Percentiles rank a stretch among this genome's conserved stretches.
These are phyloP conservation scores for Pugionium dolabratum DNA, from an alignment of 345 rosid genomes.

Conservation along the genomic window DNA sequence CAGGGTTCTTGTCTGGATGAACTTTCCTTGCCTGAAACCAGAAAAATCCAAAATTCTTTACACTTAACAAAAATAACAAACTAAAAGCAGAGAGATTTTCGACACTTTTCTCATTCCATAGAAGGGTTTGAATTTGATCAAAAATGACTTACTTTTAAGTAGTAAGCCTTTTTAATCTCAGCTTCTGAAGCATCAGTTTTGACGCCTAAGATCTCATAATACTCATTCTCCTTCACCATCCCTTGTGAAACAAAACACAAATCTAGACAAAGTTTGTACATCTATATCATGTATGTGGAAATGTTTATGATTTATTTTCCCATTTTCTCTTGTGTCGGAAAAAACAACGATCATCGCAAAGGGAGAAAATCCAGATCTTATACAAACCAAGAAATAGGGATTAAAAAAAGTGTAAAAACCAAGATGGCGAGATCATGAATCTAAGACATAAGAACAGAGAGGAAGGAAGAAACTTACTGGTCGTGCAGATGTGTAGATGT, in stretches of 20 bases:
- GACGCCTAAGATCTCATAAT: conserved; percentile 77
- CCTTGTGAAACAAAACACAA: conserved; percentile 9
- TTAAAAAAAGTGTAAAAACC: not conserved
- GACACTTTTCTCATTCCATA: not conserved
- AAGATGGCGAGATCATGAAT: conserved; percentile 11
- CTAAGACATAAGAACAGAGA: conserved; percentile 10
- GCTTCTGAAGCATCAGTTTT: conserved; percentile 63
- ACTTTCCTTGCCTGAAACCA: conserved; percentile 75
- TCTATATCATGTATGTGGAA: conserved; percentile 8
- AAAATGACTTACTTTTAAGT: conserved; percentile 56
- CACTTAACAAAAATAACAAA: not conserved
- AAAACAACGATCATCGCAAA: conserved; percentile 1
- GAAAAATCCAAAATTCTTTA: not conserved
- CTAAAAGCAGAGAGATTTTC: not conserved
- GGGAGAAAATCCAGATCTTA: conserved; percentile 10
- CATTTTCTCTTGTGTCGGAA: conserved; percentile 13
- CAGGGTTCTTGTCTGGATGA: conserved; percentile 96
- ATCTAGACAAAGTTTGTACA: conserved; percentile 2
- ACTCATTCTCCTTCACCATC: conserved; percentile 75
- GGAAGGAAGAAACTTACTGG: conserved; percentile 24
- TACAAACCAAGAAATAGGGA: not conserved
- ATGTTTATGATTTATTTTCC: not conserved
- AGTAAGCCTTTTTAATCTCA: conserved; percentile 93
- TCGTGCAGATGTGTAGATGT: conserved; percentile 20
- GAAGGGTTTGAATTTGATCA: not conserved